These are phyloP conservation scores for Ogataea corticis DNA, from an alignment of 805 yeast genomes.

Conservation along the genomic window DNA sequence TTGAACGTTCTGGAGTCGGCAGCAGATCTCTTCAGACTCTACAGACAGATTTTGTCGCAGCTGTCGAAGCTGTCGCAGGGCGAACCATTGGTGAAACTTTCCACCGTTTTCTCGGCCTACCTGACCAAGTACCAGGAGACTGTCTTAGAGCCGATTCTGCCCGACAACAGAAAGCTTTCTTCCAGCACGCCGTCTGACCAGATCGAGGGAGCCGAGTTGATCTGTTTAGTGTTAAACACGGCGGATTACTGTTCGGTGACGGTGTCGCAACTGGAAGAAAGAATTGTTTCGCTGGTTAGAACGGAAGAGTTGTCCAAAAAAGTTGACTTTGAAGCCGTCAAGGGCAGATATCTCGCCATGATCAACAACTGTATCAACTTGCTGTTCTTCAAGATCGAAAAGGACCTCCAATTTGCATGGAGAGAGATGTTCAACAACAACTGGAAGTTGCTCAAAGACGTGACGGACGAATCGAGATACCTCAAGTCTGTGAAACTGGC, in stretches of 20 bases:
- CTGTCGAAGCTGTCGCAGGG: conserved; percentile 60
- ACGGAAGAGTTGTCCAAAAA: conserved; percentile 38
- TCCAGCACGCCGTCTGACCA: conserved; percentile 39
- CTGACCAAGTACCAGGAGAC: conserved; percentile 57
- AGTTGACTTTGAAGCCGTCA: conserved; percentile 56
- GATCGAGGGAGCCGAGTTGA: conserved; percentile 62
- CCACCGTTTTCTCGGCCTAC: conserved; percentile 64
- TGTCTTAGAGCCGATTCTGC: conserved; percentile 50
- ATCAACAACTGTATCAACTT: conserved; percentile 58
- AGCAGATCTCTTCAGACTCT: conserved; percentile 79
- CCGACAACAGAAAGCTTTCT: conserved; percentile 35
- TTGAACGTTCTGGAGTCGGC: conserved; percentile 81
- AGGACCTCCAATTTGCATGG: conserved; percentile 72
- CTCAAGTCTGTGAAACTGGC: conserved; percentile 55
- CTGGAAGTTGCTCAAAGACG: conserved; percentile 67
- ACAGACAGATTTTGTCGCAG: conserved; percentile 72
- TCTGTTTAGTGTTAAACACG: conserved; percentile 78
- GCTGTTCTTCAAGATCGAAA: conserved; percentile 56
- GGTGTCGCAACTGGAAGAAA: conserved; percentile 71
- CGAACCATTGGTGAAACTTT: conserved; percentile 49
- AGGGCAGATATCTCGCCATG: conserved; percentile 54
- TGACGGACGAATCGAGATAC: conserved; percentile 72
- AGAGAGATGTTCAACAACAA: conserved; percentile 76
- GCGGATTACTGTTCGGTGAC: conserved; percentile 87
- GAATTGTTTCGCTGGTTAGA: conserved; percentile 41